Conservation (phyloP, 176 grass and related monocot species). For the Oryza longistaminata region DNA sequence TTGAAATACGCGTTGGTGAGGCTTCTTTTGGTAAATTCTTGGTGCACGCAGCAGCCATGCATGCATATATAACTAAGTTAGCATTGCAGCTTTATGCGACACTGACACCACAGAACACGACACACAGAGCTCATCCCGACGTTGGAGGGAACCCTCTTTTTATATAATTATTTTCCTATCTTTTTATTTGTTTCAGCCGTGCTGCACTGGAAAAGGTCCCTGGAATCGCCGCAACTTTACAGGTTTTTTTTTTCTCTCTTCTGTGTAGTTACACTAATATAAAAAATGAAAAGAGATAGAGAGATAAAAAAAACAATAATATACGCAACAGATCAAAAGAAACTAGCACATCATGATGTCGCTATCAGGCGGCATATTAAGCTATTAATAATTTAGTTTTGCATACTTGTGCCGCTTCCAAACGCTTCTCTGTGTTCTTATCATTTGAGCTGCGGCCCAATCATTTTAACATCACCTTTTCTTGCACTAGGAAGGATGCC, state of each 20-base stretch:
- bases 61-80: conserved; percentile 34
- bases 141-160: conserved; percentile 2
- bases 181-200: conserved; percentile 14
- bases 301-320: not conserved
- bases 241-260: not conserved
- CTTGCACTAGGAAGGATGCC: conserved; percentile 27
- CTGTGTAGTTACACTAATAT: not conserved
- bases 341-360: conserved; percentile 58
- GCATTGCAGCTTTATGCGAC: conserved; percentile 38
- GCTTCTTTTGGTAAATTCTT: conserved; percentile 35
- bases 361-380: conserved; percentile 45
- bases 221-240: conserved; percentile 40
- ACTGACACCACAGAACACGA: conserved; percentile 49
- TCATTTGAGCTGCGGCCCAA: conserved; percentile 50
- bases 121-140: conserved; percentile 21
- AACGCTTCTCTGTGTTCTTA: conserved; percentile 39
- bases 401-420: conserved; percentile 24
- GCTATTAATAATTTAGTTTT: conserved; percentile 40
- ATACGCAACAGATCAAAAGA: conserved; percentile 24
- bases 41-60: conserved; percentile 36
- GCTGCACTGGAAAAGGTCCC: conserved; percentile 40
- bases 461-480: conserved; percentile 58
- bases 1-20: not conserved
- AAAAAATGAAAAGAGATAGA: not conserved
- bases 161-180: not conserved